phyloP scores from a whole-genome alignment of 176 grass and related monocot genomes.

The Cenchrus purpureus region DNA sequence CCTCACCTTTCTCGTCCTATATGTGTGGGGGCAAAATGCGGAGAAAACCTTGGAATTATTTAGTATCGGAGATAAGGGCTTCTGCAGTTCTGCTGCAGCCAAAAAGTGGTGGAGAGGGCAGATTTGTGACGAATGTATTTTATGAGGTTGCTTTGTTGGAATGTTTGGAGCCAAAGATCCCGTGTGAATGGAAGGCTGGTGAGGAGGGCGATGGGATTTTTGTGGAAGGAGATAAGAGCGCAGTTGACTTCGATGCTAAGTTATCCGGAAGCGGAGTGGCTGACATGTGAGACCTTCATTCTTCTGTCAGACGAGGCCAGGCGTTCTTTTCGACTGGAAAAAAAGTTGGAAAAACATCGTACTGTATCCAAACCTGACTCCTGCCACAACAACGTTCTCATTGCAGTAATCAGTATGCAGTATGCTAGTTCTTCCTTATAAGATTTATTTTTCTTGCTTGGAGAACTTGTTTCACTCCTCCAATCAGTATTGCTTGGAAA shows the following conservation, averaged over 20 bases:
- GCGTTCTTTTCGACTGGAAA: too few species aligned
- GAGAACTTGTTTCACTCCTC: too few species aligned
- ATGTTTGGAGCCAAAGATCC: background rate
- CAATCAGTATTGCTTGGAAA: too few species aligned
- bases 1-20: background rate
- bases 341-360: too few species aligned
- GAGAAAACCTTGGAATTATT: background rate
- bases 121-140: background rate
- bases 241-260: conserved; percentile 38
- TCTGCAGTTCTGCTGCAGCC: background rate
- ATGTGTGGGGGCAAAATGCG: background rate
- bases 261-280: background rate
- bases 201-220: background rate
- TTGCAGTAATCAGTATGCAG: too few species aligned
- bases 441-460: too few species aligned
- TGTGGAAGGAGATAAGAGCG: background rate
- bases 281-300: conserved; percentile 24
- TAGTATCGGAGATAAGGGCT: background rate
- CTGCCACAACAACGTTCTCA: too few species aligned
- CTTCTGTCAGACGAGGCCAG: background rate
- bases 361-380: too few species aligned
- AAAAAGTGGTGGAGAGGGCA: too few species aligned
- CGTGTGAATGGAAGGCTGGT: background rate
- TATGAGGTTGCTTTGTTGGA: background rate
- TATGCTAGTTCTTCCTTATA: too few species aligned